Percentiles rank a stretch among this genome's conserved stretches.
Conservation (phyloP, 2,329 filamentous ascomycete species). For the Penicillium sp. region DNA sequence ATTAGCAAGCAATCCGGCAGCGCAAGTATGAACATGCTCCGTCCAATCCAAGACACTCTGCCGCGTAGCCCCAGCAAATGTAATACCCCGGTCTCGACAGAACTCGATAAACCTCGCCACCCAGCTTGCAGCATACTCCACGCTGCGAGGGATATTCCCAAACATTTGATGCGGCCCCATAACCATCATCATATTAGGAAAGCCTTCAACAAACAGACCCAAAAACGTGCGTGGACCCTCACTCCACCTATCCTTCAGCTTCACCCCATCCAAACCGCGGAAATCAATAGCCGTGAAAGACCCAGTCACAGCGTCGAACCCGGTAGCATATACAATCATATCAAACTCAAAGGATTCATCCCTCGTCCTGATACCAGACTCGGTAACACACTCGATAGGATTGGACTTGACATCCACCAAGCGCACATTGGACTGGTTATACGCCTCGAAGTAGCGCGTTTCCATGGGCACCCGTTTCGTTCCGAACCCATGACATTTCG, state of each 20-base stretch:
- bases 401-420: constrained; percentile 6
- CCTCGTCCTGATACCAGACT: constrained; percentile 5
- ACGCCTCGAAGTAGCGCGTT: constrained; percentile 8
- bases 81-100: constrained; percentile 16
- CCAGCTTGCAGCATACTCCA: background rate
- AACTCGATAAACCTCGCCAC: background rate
- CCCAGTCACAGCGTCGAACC: constrained; percentile 10
- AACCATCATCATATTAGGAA: constrained; percentile 12
- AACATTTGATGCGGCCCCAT: constrained; percentile 26
- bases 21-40: constrained; percentile 43
- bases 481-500: constrained; percentile 10
- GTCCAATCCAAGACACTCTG: constrained; percentile 39
- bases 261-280: constrained; percentile 3
- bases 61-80: constrained; percentile 35
- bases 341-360: constrained; percentile 7
- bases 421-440: constrained; percentile 7
- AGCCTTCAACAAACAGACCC: constrained; percentile 6
- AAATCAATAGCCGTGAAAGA: constrained; percentile 10
- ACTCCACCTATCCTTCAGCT: constrained; percentile 7
- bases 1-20: constrained; percentile 39
- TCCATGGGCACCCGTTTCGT: constrained; percentile 11
- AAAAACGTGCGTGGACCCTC: constrained; percentile 6
- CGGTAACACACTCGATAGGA: constrained; percentile 10
- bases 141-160: constrained; percentile 23
- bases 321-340: constrained; percentile 10